Conservation (phyloP, 768 basidiomycete genomes). For the Russula foetens region DNA sequence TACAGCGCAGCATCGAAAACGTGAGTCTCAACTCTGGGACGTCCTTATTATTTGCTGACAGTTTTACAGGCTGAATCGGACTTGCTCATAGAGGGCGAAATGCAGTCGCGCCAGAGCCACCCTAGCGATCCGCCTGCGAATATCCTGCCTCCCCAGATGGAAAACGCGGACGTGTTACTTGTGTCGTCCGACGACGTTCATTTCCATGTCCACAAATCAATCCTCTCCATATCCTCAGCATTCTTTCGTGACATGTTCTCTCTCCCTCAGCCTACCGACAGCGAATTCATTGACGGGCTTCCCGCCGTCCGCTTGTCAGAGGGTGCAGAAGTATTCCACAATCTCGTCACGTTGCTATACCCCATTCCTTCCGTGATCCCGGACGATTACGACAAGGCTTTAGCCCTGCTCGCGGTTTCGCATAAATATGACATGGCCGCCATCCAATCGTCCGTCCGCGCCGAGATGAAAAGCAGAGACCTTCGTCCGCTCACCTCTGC, state of each 20-base stretch:
- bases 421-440: conserved; percentile 22
- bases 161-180: neutral
- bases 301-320: conserved; percentile 1
- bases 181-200: neutral
- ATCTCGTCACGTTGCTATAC: conserved; percentile 7
- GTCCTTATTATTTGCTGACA: neutral
- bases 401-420: conserved; percentile 16
- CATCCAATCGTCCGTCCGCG: conserved; percentile 1
- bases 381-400: neutral
- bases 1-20: neutral
- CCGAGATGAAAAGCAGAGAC: neutral
- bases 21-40: neutral
- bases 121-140: neutral
- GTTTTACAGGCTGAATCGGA: neutral
- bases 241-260: conserved; percentile 15
- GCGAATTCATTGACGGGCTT: neutral
- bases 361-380: conserved; percentile 4
- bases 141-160: neutral
- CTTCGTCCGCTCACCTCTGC: neutral
- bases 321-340: neutral
- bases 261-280: conserved; percentile 3
- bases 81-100: neutral
- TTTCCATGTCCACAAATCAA: conserved; percentile 10
- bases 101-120: neutral
- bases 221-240: neutral